These are phyloP conservation scores for Alternaria brassicicola DNA, from an alignment of 2,329 filamentous ascomycete species.

Conservation along the genomic window DNA sequence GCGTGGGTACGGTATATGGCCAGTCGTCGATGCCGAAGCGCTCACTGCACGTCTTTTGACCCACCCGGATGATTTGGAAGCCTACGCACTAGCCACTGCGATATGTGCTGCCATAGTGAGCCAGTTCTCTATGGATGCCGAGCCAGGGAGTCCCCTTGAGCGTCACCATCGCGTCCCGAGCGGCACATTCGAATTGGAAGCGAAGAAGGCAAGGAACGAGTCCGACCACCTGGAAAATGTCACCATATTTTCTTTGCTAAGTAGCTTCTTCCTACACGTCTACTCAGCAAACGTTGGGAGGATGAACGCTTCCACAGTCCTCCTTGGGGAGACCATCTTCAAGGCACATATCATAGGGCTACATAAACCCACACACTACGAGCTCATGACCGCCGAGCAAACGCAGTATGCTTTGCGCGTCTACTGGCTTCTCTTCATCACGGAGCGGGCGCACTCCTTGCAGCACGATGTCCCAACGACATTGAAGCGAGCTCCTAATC, in stretches of 20 bases:
- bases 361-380: constrained; percentile 36
- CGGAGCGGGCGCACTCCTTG: constrained; percentile 44
- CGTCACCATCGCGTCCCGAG: constrained; percentile 43
- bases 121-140: constrained; percentile 43
- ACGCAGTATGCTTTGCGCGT: constrained; percentile 39
- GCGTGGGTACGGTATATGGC: constrained; percentile 45
- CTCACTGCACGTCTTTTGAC: constrained; percentile 43
- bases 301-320: constrained; percentile 41
- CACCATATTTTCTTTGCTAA: constrained; percentile 37
- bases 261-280: constrained; percentile 45
- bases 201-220: constrained; percentile 34
- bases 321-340: constrained; percentile 42
- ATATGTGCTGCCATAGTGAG: constrained; percentile 45
- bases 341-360: constrained; percentile 45
- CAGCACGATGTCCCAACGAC: constrained; percentile 45
- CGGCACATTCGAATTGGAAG: constrained; percentile 38
- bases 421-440: constrained; percentile 48
- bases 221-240: constrained; percentile 42
- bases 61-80: constrained; percentile 40
- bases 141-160: constrained; percentile 40
- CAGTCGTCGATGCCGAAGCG: constrained; percentile 42
- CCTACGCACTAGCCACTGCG: constrained; percentile 41
- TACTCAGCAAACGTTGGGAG: constrained; percentile 45
- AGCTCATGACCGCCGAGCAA: constrained; percentile 31
- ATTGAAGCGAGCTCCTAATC: constrained; percentile 37